These are phyloP conservation scores for Phycomyces nitens DNA, from an alignment of 192 early-diverging fungal species.

Conservation along the genomic window DNA sequence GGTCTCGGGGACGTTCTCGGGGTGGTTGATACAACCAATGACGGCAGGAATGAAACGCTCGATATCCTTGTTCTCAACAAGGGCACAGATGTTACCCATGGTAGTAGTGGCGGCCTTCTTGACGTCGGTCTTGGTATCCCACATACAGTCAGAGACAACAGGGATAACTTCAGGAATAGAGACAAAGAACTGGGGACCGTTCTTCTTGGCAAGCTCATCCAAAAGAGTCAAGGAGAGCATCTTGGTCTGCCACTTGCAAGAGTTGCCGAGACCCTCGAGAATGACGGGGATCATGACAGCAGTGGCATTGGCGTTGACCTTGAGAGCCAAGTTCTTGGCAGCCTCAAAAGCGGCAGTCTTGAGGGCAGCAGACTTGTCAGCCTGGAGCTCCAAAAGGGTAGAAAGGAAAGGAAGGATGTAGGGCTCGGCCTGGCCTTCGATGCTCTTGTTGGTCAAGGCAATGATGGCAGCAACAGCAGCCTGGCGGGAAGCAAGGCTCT, in stretches of 20 bases:
- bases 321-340: conserved; percentile 37
- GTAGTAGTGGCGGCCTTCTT: conserved; percentile 56
- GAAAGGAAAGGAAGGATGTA: conserved; percentile 63
- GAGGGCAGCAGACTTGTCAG: conserved; percentile 47
- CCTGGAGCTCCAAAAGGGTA: conserved; percentile 59
- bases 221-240: conserved; percentile 48
- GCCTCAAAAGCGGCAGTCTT: conserved; percentile 35
- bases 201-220: conserved; percentile 39
- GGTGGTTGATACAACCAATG: conserved; percentile 71
- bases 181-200: conserved; percentile 45
- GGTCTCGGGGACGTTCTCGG: conserved; percentile 74
- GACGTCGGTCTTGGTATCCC: conserved; percentile 81
- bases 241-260: conserved; percentile 78
- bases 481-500: conserved; percentile 36
- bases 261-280: conserved; percentile 65
- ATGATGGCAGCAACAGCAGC: conserved; percentile 2
- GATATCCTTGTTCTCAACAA: conserved; percentile 80
- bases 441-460: conserved; percentile 45
- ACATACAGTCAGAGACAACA: conserved; percentile 71
- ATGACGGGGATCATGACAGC: conserved; percentile 56
- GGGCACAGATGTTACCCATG: conserved; percentile 63
- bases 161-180: conserved; percentile 65
- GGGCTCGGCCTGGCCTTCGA: conserved; percentile 65
- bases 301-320: conserved; percentile 43
- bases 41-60: conserved; percentile 72